Percentiles rank a stretch among this genome's conserved stretches.
These are phyloP conservation scores for Paradendryphiella salina DNA, from an alignment of 2,329 filamentous ascomycete species.

Conservation along the genomic window DNA sequence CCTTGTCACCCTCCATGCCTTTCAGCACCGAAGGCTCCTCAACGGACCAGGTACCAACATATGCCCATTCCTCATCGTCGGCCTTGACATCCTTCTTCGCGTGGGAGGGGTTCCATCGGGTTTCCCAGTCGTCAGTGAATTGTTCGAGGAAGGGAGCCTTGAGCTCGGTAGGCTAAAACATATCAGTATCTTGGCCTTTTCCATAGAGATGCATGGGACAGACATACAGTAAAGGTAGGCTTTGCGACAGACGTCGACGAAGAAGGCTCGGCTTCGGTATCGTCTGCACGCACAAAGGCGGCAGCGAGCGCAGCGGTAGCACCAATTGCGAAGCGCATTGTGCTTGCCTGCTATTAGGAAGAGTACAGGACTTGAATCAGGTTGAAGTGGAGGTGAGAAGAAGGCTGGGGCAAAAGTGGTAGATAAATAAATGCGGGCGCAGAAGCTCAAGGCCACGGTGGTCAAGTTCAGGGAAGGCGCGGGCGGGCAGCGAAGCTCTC, in stretches of 20 bases:
- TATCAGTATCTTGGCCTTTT: slow-evolving; percentile 22
- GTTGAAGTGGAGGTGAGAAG: slow-evolving; percentile 21
- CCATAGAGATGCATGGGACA: slow-evolving; percentile 47
- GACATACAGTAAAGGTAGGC: slow-evolving; percentile 84
- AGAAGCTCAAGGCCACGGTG: slow-evolving; percentile 25
- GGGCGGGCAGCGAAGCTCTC: slow-evolving; percentile 19
- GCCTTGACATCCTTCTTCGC: slow-evolving; percentile 90
- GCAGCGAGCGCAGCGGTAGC: slow-evolving; percentile 70
- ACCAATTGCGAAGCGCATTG: slow-evolving; percentile 68
- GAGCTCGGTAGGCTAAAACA: slow-evolving; percentile 74
- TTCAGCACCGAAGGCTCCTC: slow-evolving; percentile 91
- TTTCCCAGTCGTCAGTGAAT: slow-evolving; percentile 95
- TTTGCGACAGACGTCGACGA: slow-evolving; percentile 65
- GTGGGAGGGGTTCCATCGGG: slow-evolving; percentile 89
- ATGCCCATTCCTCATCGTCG: slow-evolving; percentile 88
- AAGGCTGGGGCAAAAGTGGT: slow-evolving; percentile 25
- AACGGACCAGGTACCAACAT: slow-evolving; percentile 93
- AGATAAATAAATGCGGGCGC: slow-evolving; percentile 32
- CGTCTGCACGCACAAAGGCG: slow-evolving; percentile 71
- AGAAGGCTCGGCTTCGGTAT: slow-evolving; percentile 56
- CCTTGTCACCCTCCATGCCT: slow-evolving; percentile 93
- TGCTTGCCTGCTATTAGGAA: slow-evolving; percentile 39
- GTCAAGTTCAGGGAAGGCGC: slow-evolving; percentile 22
- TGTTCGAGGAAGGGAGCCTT: slow-evolving; percentile 97
- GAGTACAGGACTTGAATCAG: slow-evolving; percentile 36